Evolutionary conservation across 352 stramenopile genomes (phyloP).

Genomic region (Globisporangium spiculum): DNA sequence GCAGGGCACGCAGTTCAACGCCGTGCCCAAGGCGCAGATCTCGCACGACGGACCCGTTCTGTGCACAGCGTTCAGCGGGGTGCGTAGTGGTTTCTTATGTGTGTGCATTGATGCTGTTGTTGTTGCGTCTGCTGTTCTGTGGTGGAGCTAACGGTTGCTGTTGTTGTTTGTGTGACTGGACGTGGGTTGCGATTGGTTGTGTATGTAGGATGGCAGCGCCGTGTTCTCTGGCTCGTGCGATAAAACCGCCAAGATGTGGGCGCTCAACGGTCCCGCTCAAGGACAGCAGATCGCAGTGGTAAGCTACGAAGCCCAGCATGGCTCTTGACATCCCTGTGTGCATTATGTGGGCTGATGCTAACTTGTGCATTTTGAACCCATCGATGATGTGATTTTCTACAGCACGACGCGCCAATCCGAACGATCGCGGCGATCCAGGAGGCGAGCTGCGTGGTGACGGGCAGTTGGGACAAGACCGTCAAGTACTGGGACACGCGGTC

Average conservation of each 20-base stretch:
- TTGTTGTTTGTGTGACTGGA: conserved; percentile 8
- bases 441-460: conserved; percentile 90
- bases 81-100: conserved; percentile 21
- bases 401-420: conserved; percentile 93
- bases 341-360: neutral
- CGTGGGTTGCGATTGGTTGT: neutral
- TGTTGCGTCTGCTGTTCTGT: neutral
- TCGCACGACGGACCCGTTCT: conserved; percentile 90
- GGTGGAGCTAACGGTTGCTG: neutral
- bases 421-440: conserved; percentile 82
- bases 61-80: conserved; percentile 87
- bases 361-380: conserved; percentile 5
- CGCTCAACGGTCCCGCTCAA: conserved; percentile 70
- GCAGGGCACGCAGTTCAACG: conserved; percentile 66
- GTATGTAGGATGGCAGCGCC: conserved; percentile 82
- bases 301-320: conserved; percentile 14
- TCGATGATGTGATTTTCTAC: conserved; percentile 32
- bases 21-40: conserved; percentile 79
- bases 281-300: conserved; percentile 80
- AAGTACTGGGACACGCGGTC: conserved; percentile 97
- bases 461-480: conserved; percentile 93
- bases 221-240: conserved; percentile 93
- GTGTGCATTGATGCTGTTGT: neutral
- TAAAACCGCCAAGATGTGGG: conserved; percentile 96
- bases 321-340: neutral